Percentiles rank a stretch among this genome's conserved stretches.
phyloP scores from a whole-genome alignment of 1,284 basidiomycete genomes.

The Trichosporon coremiiforme region DNA sequence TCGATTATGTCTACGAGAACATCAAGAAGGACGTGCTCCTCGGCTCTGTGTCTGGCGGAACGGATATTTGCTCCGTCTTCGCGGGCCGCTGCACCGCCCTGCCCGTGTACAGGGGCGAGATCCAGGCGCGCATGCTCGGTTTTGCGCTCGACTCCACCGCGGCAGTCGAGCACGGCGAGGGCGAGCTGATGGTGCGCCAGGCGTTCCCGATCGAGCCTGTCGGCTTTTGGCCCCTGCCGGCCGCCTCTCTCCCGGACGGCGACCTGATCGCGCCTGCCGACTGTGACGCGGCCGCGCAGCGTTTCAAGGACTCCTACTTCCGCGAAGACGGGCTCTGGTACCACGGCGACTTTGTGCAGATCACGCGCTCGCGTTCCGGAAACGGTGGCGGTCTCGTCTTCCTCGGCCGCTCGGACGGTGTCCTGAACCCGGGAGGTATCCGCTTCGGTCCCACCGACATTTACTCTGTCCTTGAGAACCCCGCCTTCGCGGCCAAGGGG shows the following conservation, averaged over 20 bases:
- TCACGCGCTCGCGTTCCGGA: constrained; percentile 66
- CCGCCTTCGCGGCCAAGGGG: constrained; percentile 57
- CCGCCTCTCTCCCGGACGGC: constrained; percentile 56
- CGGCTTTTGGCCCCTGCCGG: constrained; percentile 74
- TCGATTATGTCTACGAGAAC: constrained; percentile 74
- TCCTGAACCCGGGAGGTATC: constrained; percentile 81
- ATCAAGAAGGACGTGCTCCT: constrained; percentile 70
- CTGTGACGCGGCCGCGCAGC: constrained; percentile 64
- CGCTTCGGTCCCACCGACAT: constrained; percentile 83
- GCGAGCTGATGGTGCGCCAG: constrained; percentile 67
- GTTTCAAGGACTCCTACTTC: constrained; percentile 77
- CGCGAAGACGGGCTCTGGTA: constrained; percentile 72
- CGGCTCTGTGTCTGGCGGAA: constrained; percentile 80
- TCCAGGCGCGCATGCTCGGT: constrained; percentile 80
- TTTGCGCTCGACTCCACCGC: constrained; percentile 58
- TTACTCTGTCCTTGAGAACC: constrained; percentile 74
- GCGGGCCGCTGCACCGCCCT: constrained; percentile 76
- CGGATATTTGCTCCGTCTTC: constrained; percentile 85
- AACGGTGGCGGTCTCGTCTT: constrained; percentile 79
- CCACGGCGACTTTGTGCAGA: constrained; percentile 72
- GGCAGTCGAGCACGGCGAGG: constrained; percentile 40
- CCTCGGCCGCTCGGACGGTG: constrained; percentile 79
- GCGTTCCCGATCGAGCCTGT: constrained; percentile 84
- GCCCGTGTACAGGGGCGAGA: constrained; percentile 80
- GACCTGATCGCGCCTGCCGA: constrained; percentile 64